Evolutionary conservation across 306 rosid species (phyloP), one percentile per base, ranked within the genome.

Genomic region (Parietaria judaica): DNA sequence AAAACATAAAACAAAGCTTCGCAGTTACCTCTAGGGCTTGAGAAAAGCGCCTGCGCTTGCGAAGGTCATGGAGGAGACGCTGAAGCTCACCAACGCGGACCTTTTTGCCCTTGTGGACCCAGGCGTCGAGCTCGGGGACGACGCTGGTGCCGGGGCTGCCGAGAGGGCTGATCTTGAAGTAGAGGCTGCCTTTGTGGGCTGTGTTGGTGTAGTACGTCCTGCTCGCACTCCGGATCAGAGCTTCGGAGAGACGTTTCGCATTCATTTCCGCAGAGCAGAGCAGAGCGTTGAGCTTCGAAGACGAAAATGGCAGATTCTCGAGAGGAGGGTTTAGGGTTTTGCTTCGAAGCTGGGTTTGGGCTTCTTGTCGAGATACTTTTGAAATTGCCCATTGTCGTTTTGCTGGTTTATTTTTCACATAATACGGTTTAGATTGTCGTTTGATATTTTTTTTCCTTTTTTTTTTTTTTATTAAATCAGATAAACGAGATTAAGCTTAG

Each of bases 41-140:
- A 13, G 79, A 47, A 72, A 83, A 87, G 36, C 95, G 81, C 53
- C 70, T 76, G 49, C 95, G 89, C 69, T 85, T 91, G 65, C 96
- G 91, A 54, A 91, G 86, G 72, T 87, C 97, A 4, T 71, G 87
- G 74, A 91, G 36, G 68, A 91, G 81, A 58, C 92, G 88, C 66
- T 81, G 86, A 74, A 87, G 95, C 75, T 87, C 91, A 4, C 67
- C 87, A 64, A 87, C 72, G 2, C 79, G 61, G 39, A 87, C 70
- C 55, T 78, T 91, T 61, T 87, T 81, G 0, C 96, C 92, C n/a
- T 78, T 79, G 51, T 54, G 75, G 16, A 87, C 70, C 97, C 96
- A 87, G 65, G 80, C 81, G 36, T 91, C 91, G 72, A 91, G 95
- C 71, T 70, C 84, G 3, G 83, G 74, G 14, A 31, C 78, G 16